Evolutionary conservation across 352 stramenopile genomes (phyloP).

Genomic region (Pythium aphanidermatum): DNA sequence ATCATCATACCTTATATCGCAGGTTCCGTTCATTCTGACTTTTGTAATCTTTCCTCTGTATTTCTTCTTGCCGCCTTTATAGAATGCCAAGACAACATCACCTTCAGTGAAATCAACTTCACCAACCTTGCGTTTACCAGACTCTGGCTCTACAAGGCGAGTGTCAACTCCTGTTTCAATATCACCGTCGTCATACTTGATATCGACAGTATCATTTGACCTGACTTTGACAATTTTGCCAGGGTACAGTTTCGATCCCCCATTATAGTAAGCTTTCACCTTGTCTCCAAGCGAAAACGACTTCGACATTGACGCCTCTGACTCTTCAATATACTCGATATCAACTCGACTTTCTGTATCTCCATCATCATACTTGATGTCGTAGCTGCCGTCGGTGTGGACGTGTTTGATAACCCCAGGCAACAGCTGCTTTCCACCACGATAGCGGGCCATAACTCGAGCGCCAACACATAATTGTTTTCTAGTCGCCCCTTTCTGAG

Average conservation of each 20-base stretch:
- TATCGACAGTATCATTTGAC: slow-evolving; percentile 59
- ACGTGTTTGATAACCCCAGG: slow-evolving; percentile 39
- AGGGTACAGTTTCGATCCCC: slow-evolving; percentile 52
- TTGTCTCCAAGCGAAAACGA: slow-evolving; percentile 31
- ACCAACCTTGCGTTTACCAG: slow-evolving; percentile 1
- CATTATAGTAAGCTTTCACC: slow-evolving; percentile 59
- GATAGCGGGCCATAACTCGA: slow-evolving; percentile 41
- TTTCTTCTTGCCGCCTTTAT: slow-evolving; percentile 35
- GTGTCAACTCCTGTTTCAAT: slow-evolving; percentile 33
- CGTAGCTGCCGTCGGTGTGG: slow-evolving; percentile 53
- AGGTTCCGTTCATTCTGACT: slow-evolving; percentile 44
- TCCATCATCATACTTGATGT: slow-evolving; percentile 68
- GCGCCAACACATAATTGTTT: slow-evolving; percentile 19
- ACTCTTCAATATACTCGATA: slow-evolving; percentile 4
- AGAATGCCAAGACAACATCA: slow-evolving; percentile 30
- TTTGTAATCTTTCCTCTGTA: slow-evolving; percentile 45
- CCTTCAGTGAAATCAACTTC: no score
- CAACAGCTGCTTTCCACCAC: slow-evolving; percentile 40
- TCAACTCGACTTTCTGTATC: slow-evolving; percentile 39
- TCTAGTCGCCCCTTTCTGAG: slow-evolving; percentile 16
- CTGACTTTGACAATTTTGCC: slow-evolving; percentile 52
- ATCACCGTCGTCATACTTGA: slow-evolving; percentile 62
- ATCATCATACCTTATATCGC: slow-evolving; percentile 58
- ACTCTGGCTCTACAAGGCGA: slow-evolving; percentile 7
- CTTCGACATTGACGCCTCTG: neutral